Conservation (phyloP, 805 yeast species). For the Wickerhamiella spandovensis region DNA sequence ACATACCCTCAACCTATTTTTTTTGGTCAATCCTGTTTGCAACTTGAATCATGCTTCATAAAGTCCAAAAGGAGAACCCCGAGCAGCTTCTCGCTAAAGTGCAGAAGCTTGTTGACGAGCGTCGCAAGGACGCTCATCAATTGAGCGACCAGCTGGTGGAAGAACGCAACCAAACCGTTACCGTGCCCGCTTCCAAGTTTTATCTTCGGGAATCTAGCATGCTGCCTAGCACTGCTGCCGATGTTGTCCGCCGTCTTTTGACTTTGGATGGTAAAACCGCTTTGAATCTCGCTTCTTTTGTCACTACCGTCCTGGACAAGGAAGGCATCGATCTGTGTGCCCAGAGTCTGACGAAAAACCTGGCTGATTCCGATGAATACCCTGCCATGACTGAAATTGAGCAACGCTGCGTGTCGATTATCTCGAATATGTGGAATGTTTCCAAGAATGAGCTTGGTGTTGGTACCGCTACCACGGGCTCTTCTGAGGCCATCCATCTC, state of each 20-base stretch:
- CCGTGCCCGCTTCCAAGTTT: conserved; percentile 36
- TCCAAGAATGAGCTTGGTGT: conserved; percentile 39
- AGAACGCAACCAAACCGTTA: conserved; percentile 19
- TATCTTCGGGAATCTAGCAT: conserved; percentile 46
- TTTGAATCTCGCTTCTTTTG: conserved; percentile 79
- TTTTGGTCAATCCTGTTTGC: not conserved
- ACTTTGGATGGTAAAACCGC: conserved; percentile 74
- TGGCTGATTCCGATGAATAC: conserved; percentile 89
- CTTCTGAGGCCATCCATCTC: conserved; percentile 85
- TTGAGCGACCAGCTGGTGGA: conserved; percentile 50
- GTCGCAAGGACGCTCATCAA: not conserved
- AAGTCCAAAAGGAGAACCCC: not conserved
- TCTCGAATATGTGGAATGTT: conserved; percentile 73
- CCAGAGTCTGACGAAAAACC: conserved; percentile 71
- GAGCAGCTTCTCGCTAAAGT: not conserved
- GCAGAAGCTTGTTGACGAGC: not conserved
- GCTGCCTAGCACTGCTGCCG: conserved; percentile 39
- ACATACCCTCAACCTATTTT: not conserved
- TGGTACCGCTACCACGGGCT: conserved; percentile 90
- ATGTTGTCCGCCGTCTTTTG: conserved; percentile 58
- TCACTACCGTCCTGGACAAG: conserved; percentile 57
- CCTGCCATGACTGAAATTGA: conserved; percentile 74
- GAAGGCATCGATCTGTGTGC: conserved; percentile 38
- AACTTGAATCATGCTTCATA: not conserved
- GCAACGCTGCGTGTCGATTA: conserved; percentile 66